Conservation (phyloP, 106 monocot species). For the Amphibolis antarctica region DNA sequence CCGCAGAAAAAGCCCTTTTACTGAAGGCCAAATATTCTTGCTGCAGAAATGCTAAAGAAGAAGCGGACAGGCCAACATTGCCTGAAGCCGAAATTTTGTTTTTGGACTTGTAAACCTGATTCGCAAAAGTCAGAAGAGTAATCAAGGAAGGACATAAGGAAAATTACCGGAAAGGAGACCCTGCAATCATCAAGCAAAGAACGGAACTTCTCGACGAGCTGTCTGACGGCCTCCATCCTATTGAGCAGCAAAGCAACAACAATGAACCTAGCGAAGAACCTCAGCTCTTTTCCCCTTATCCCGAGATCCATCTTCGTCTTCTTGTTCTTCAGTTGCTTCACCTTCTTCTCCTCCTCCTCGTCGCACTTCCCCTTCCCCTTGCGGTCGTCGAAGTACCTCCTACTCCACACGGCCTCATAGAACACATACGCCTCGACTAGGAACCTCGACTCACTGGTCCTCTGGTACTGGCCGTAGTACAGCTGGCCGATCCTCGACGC, state of each 20-base stretch:
- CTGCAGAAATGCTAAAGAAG: too few relatives aligned
- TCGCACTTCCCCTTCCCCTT: conserved; percentile 4
- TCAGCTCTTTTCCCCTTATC: conserved; percentile 75
- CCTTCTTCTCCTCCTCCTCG: conserved; percentile 13
- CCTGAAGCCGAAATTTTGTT: not conserved
- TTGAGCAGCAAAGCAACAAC: conserved; percentile 61
- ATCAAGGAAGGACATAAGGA: not conserved
- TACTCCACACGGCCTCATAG: conserved; percentile 77
- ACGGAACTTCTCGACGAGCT: conserved; percentile 42
- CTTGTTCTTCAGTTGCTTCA: not conserved
- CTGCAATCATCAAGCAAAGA: conserved; percentile 54
- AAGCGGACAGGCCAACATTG: too few relatives aligned
- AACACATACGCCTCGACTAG: conserved; percentile 82
- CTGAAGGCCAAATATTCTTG: too few relatives aligned
- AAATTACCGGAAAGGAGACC: conserved; percentile 48
- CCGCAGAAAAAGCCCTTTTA: too few relatives aligned
- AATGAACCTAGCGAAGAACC: conserved; percentile 77
- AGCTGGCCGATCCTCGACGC: conserved; percentile 97
- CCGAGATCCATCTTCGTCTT: conserved; percentile 31
- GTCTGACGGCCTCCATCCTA: conserved; percentile 37
- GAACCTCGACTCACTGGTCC: conserved; percentile 78
- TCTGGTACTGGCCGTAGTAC: conserved; percentile 78
- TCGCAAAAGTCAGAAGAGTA: not conserved
- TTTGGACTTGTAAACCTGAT: not conserved
- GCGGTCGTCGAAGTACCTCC: conserved; percentile 59